Evolutionary conservation across 352 stramenopile species (phyloP), one percentile per base, ranked within the genome.

Genomic region (Phytopythium ostracodes): DNA sequence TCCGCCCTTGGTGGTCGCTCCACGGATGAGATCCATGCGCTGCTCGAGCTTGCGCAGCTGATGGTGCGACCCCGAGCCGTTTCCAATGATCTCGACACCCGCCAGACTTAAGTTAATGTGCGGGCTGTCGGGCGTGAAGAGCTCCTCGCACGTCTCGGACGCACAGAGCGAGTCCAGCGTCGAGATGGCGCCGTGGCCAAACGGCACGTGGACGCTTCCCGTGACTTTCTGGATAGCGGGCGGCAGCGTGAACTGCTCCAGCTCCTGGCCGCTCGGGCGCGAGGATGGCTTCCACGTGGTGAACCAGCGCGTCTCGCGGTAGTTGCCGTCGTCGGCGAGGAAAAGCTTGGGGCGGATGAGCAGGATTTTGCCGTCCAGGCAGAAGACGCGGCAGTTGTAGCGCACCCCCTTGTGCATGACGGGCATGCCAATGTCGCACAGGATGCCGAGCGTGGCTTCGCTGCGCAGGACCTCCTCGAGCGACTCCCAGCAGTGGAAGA

Each of bases 401-500:
- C 96, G 87, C 65, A 98, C 94, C 40, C 96, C 95, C 33, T 90
- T 84, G 78, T 99, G 91, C 75, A 98, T 84, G 22, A 99, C 81
- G 8, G 97, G 96, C 96, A 99, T 98, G 51, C 97, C 97, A 72
- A 99, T 97, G 74, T 99, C 97, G 66, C 96, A 99, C 9, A 99
- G 60, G 57, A 99, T 97, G 66, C 81, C 84, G 61, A 97, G 78
- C 11, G 96, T 99, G 18, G 81, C 85, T 54, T 98, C 92, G 22
- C 71, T 79, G 63, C 82, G 53, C 14, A 99, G 77, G 46, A 98
- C 71, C 33, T 72, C 76, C 44, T 89, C 84, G 27, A 99, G 77
- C 56, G 79, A 96, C 71, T 99, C 92, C 91, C 97, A 98, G 74
- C 92, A 99, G 79, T 99, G 97, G 70, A 84, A 87, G 76, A 99